Conservation (phyloP, 2,329 filamentous ascomycete species). For the Simplicillium aogashimaense region DNA sequence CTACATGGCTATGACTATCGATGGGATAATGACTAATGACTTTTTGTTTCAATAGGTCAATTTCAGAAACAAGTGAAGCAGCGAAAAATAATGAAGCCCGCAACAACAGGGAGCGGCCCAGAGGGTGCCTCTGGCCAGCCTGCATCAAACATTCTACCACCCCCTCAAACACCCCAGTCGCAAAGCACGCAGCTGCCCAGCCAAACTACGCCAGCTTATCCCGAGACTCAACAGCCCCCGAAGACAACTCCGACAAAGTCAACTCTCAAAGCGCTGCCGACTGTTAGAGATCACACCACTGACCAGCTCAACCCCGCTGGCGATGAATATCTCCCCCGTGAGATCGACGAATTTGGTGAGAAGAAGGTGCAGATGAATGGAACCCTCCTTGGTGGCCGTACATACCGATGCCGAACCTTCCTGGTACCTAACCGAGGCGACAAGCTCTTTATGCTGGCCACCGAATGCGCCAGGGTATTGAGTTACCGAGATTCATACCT, state of each 20-base stretch:
- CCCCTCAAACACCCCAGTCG: constrained; percentile 46
- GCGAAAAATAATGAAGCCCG: constrained; percentile 53
- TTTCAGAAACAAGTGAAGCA: constrained; percentile 30
- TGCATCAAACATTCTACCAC: constrained; percentile 30
- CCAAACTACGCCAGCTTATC: constrained; percentile 29
- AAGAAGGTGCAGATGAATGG: constrained; percentile 85
- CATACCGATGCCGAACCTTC: constrained; percentile 91
- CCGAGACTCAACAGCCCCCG: constrained; percentile 43
- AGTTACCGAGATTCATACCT: constrained; percentile 97
- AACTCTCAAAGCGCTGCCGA: constrained; percentile 87
- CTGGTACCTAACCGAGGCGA: constrained; percentile 82
- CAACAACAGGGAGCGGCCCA: constrained; percentile 37
- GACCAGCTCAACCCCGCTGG: constrained; percentile 83
- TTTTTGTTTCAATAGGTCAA: too few species aligned
- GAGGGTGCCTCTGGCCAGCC: constrained; percentile 48
- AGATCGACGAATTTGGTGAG: constrained; percentile 87
- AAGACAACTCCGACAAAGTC: constrained; percentile 75
- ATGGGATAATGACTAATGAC: too few species aligned
- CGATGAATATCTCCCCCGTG: constrained; percentile 90
- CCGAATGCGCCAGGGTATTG: constrained; percentile 87
- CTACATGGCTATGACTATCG: too few species aligned
- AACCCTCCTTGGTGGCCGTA: constrained; percentile 68
- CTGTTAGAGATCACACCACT: constrained; percentile 92
- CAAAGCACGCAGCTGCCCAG: constrained; percentile 34
- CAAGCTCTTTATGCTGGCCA: constrained; percentile 97